Evolutionary conservation across 1,139 yeast genomes (phyloP), one percentile per base, ranked within the genome.

Genomic region (Kurtzmaniella quercitrusa): DNA sequence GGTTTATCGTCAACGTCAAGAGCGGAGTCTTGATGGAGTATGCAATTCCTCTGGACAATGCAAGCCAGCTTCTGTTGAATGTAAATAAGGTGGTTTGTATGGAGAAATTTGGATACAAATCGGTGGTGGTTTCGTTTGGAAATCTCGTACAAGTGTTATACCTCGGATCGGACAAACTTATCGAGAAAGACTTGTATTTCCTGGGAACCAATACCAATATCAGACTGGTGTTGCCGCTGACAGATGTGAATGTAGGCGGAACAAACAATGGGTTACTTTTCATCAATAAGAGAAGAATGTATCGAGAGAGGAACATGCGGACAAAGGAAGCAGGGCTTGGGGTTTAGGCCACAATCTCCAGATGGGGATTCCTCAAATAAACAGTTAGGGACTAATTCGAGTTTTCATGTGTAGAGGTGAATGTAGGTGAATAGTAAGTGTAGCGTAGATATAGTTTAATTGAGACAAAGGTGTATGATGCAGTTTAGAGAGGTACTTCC

Each of bases 71-170:
- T 6, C 45, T 48, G 33, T 50, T 56, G 37, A 45, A 65, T 71
- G 48, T 63, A 70, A 50, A 78, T 72, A 47, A 77, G 68, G 57
- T 74, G 65, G 47, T 65, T 72, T 61, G 66, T 43, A 59, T 69
- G 39, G 73, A 73, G 37, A 81, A 81, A 56, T 86, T 82, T 58
- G 95, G 95, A 1, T 86, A 80, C 57, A 87, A 88, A 56, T 77
- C 94, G 0, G 80, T 86, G 18, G 82, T 86, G 23, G 82, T 85
- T 27, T 81, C 82, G 36, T 82, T 85, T 58, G 94, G 93, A 27
- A 83, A 83, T 51, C 63, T 79, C 12, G 75, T 87, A 70, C 83
- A 84, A 55, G 77, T 88, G 34, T 65, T 87, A 38, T 87, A 85
- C 56, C 69, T 85, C 51, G 95, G 95, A 7, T 82, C 80, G 54